Conservation (phyloP, 768 basidiomycete genomes). For the Tubosaeta brunneosetosa region DNA sequence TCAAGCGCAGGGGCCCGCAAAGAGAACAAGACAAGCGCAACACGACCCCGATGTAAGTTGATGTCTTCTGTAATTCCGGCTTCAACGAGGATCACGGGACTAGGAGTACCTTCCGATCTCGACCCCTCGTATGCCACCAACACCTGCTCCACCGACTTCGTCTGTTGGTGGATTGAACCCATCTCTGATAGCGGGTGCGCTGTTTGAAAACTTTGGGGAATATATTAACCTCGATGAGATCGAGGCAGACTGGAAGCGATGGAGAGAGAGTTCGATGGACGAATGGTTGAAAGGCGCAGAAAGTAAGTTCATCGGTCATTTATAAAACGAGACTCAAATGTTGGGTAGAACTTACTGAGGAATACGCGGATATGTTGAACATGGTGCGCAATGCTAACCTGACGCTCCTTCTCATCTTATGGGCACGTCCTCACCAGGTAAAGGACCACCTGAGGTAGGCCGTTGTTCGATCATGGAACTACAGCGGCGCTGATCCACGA, state of each 20-base stretch:
- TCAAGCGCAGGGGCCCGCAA: conserved; percentile 8
- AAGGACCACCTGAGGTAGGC: conserved; percentile 29
- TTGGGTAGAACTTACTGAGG: conserved; percentile 17
- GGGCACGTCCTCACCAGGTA: conserved; percentile 11
- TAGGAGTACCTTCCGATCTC: conserved; percentile 23
- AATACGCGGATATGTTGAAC: conserved; percentile 17
- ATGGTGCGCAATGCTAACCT: conserved; percentile 15
- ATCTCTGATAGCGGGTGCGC: conserved; percentile 6
- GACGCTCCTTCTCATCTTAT: not conserved
- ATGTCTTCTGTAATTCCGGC: not conserved
- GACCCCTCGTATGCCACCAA: conserved; percentile 17
- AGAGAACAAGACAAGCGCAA: conserved; percentile 14
- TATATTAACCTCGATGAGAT: conserved; percentile 21
- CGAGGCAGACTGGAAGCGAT: conserved; percentile 20
- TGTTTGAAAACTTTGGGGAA: conserved; percentile 19
- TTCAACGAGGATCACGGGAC: not conserved
- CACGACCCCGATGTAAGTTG: conserved; percentile 18
- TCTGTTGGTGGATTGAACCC: conserved; percentile 4
- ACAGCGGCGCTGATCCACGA: conserved; percentile 1
- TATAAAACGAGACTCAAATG: not conserved
- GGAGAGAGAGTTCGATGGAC: conserved; percentile 27
- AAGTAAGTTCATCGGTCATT: conserved; percentile 12
- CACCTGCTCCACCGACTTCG: conserved; percentile 4
- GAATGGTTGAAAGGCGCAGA: conserved; percentile 31
- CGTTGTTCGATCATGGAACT: not conserved